phyloP scores from a whole-genome alignment of 257 asterid species.

The Cordia subcordata region DNA sequence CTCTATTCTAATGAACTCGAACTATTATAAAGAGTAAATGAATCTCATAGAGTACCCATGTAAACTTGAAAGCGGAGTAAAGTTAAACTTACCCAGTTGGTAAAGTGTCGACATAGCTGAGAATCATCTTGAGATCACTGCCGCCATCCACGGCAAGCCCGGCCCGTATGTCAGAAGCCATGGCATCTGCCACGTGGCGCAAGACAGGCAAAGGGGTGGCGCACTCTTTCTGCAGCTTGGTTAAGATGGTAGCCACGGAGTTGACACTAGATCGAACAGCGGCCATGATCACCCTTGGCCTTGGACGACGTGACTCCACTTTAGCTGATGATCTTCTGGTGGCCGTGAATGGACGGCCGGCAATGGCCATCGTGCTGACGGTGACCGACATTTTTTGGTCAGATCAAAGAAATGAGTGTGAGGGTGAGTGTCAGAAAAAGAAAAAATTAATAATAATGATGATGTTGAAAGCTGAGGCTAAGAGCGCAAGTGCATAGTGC shows the following conservation, averaged over 20 bases:
- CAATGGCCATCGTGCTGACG: constrained; percentile 33
- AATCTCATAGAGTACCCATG: too few species aligned
- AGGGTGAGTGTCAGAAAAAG: constrained; percentile 17
- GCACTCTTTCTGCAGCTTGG: constrained; percentile 60
- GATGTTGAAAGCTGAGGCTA: neutral
- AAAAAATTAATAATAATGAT: too few species aligned
- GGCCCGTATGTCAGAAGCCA: constrained; percentile 71
- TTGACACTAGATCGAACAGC: constrained; percentile 28
- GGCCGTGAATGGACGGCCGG: neutral
- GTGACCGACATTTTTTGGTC: constrained; percentile 40
- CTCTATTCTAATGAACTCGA: neutral
- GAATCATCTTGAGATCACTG: constrained; percentile 77
- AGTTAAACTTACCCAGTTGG: constrained; percentile 54
- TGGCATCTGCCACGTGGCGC: constrained; percentile 70
- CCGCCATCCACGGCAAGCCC: constrained; percentile 59
- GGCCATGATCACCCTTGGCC: constrained; percentile 37
- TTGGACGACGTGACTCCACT: constrained; percentile 6
- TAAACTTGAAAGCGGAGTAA: neutral
- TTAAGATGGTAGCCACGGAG: constrained; percentile 40
- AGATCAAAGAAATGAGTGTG: constrained; percentile 27
- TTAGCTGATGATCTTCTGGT: constrained; percentile 17
- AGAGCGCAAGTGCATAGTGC: neutral
- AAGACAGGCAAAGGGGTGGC: constrained; percentile 68
- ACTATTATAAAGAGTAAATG: neutral
- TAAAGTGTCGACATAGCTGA: constrained; percentile 63